Conservation (phyloP, 495 filamentous ascomycete species). For the Penicillium ochrochloron region DNA sequence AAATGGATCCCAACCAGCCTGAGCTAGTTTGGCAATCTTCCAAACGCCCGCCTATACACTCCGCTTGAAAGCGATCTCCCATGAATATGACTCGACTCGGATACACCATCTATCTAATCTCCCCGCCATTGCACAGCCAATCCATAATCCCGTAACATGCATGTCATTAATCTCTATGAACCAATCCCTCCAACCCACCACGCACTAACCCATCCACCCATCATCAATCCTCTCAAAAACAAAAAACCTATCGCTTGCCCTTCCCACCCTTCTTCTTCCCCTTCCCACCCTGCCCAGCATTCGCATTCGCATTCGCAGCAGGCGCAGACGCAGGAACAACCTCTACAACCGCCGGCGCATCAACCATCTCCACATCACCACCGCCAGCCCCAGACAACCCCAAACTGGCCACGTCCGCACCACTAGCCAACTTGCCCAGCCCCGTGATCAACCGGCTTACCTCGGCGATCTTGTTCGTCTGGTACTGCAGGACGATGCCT, state of each 20-base stretch:
- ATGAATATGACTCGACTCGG: background rate
- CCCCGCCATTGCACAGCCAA: background rate
- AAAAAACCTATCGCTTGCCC: constrained; percentile 22
- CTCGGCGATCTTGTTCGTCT: constrained; percentile 87
- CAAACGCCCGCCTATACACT: background rate
- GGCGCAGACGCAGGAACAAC: constrained; percentile 14
- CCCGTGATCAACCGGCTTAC: constrained; percentile 79
- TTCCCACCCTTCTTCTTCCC: constrained; percentile 40
- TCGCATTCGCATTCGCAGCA: too few relatives aligned
- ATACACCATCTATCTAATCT: background rate
- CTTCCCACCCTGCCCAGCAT: constrained; percentile 24
- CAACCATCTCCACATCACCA: constrained; percentile 45
- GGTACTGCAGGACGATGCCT: constrained; percentile 86
- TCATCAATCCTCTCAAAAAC: background rate
- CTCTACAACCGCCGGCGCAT: constrained; percentile 35
- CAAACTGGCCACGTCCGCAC: constrained; percentile 64
- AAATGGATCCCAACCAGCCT: background rate
- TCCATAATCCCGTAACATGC: constrained; percentile 21
- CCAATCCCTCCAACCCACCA: background rate
- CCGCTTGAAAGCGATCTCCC: background rate
- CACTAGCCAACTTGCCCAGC: constrained; percentile 67
- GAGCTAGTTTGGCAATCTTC: background rate
- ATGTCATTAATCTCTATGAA: constrained; percentile 28
- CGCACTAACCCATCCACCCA: background rate
- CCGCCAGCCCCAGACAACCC: constrained; percentile 41